phyloP scores from a whole-genome alignment of 352 stramenopile species.

The Nothophytophthora sp. region DNA sequence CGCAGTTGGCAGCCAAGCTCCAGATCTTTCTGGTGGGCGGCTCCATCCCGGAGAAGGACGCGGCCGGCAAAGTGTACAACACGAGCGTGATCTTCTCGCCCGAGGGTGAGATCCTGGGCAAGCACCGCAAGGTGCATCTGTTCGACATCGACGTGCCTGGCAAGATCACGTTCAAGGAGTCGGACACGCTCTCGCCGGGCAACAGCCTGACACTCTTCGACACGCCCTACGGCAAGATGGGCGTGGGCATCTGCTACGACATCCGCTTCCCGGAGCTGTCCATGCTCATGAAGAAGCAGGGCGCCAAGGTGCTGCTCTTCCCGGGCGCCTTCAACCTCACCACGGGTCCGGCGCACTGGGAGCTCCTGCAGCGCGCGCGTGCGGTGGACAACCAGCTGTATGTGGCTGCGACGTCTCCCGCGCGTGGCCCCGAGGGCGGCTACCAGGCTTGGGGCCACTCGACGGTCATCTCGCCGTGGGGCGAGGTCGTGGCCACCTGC shows the following conservation, averaged over 20 bases:
- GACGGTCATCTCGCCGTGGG: slow-evolving; percentile 97
- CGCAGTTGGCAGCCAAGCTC: slow-evolving; percentile 87
- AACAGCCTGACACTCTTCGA: slow-evolving; percentile 87
- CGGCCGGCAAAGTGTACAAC: slow-evolving; percentile 96
- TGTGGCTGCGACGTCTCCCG: slow-evolving; percentile 96
- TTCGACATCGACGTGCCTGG: slow-evolving; percentile 99
- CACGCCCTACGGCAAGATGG: slow-evolving; percentile 92
- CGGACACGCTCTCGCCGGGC: slow-evolving; percentile 96
- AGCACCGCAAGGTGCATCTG: slow-evolving; percentile 99
- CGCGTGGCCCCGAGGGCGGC: slow-evolving; percentile 91
- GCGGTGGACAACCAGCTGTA: slow-evolving; percentile 96
- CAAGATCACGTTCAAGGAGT: slow-evolving; percentile 99
- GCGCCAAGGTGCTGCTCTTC: slow-evolving; percentile 88
- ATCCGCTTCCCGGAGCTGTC: slow-evolving; percentile 99
- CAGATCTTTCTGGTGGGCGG: slow-evolving; percentile 97
- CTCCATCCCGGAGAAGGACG: slow-evolving; percentile 93
- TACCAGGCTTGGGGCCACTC: slow-evolving; percentile 99
- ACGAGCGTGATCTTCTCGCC: slow-evolving; percentile 98
- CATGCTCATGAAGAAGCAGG: slow-evolving; percentile 94
- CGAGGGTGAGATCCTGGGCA: slow-evolving; percentile 94
- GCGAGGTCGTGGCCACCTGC: slow-evolving; percentile 95
- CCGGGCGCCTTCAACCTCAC: slow-evolving; percentile 89
- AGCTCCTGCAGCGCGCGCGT: slow-evolving; percentile 96
- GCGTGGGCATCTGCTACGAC: slow-evolving; percentile 99
- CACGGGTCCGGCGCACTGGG: slow-evolving; percentile 98